Evolutionary conservation across 73 alveolate species (phyloP).

Genomic region (Durusdinium trenchii): DNA sequence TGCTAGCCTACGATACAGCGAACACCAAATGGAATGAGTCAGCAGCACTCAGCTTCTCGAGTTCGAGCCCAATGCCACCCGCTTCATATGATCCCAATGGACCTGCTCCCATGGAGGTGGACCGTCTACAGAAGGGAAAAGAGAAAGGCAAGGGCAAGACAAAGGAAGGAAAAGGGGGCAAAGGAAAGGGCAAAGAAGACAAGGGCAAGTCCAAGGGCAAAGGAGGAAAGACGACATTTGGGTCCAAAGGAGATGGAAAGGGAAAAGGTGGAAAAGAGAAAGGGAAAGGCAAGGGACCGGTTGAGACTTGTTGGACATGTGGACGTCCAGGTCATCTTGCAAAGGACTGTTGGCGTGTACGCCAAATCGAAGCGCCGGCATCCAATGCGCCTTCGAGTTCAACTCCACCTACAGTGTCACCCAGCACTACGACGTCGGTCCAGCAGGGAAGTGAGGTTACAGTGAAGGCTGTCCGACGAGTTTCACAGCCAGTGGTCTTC

Average conservation of each 20-base stretch:
- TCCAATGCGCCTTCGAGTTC: background rate
- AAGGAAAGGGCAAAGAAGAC: background rate
- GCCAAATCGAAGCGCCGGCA: background rate
- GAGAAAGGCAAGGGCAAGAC: background rate
- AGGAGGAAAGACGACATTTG: background rate
- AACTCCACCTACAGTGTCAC: background rate
- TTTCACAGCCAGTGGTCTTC: background rate
- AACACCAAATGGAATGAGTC: no score
- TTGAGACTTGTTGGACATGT: background rate
- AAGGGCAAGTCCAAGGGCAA: background rate
- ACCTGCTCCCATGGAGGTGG: no score
- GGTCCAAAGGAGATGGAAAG: background rate
- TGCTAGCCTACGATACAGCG: no score
- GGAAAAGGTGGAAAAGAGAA: background rate
- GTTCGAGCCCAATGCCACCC: no score
- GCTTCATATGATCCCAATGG: no score
- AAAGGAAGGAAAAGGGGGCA: background rate
- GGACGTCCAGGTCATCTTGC: background rate
- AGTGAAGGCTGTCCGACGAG: background rate
- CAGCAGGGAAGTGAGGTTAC: background rate
- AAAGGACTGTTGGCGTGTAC: background rate
- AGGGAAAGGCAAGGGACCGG: background rate
- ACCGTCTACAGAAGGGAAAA: background rate
- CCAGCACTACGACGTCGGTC: background rate
- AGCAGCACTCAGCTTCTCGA: no score